Evolutionary conservation across 805 yeast genomes (phyloP).

Genomic region (Hemisphaericaspora nanyangensis): DNA sequence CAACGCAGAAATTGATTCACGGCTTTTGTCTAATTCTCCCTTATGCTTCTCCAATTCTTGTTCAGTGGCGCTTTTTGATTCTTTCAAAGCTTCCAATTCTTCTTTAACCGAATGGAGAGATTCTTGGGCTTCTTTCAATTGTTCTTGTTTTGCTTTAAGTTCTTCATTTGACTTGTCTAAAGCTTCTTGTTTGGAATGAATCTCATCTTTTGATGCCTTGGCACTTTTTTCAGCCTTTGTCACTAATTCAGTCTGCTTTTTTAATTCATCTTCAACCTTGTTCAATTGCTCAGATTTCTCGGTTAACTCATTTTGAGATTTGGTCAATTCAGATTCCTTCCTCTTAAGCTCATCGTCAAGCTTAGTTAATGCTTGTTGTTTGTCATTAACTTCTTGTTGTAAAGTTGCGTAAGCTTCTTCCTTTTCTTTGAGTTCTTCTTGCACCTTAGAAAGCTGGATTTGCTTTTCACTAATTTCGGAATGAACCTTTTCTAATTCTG

Average conservation of each 20-base stretch:
- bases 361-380: not conserved
- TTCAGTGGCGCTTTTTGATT: not conserved
- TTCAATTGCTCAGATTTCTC: not conserved
- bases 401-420: not conserved
- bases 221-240: too few relatives aligned
- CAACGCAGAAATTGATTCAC: not conserved
- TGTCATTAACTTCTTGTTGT: not conserved
- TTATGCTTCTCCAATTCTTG: not conserved
- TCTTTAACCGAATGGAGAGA: too few relatives aligned
- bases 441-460: not conserved
- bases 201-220: too few relatives aligned
- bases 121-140: not conserved
- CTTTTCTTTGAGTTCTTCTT: conserved; percentile 3
- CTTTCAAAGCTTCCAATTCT: too few relatives aligned
- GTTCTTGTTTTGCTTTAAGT: not conserved
- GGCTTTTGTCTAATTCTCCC: not conserved
- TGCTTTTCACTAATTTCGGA: not conserved
- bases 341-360: conserved; percentile 1
- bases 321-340: conserved; percentile 1
- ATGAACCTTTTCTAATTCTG: not conserved
- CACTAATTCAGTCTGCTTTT: not conserved
- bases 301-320: not conserved
- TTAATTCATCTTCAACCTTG: not conserved
- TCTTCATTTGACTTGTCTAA: not conserved
- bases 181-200: too few relatives aligned